Conservation (phyloP, 768 basidiomycete species). For the Suillus ampliporus region DNA sequence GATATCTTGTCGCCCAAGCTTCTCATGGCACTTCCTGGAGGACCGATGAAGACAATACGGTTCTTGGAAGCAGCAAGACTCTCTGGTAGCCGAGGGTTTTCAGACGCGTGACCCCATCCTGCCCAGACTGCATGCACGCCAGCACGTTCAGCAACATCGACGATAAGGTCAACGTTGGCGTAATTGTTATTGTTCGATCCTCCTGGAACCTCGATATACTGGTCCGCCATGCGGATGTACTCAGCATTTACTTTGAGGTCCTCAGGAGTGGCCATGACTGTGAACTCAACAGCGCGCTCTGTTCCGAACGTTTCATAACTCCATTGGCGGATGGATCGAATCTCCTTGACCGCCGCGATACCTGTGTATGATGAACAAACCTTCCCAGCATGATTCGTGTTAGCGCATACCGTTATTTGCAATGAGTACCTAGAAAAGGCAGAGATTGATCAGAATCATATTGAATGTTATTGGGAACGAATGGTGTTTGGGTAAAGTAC, state of each 20-base stretch:
- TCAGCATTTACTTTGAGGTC: conserved; percentile 99
- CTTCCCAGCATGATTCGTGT: conserved; percentile 1
- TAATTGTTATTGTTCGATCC: conserved; percentile 99
- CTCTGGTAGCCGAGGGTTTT: conserved; percentile 96
- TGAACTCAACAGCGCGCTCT: conserved; percentile 96
- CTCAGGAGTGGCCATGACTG: conserved; percentile 99
- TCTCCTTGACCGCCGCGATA: conserved; percentile 99
- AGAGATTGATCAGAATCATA: conserved; percentile 4
- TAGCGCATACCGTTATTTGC: conserved; percentile 86
- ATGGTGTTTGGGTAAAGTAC: not conserved
- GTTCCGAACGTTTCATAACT: conserved; percentile 98
- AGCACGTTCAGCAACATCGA: conserved; percentile 95
- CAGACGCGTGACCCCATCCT: conserved; percentile 99
- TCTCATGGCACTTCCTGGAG: conserved; percentile 98
- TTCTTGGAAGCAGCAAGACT: conserved; percentile 89
- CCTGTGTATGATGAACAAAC: conserved; percentile 52
- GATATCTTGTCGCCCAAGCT: conserved; percentile 99
- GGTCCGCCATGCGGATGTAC: conserved; percentile 99
- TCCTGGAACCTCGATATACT: conserved; percentile 98
- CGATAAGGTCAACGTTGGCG: conserved; percentile 98
- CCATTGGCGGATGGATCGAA: conserved; percentile 99
- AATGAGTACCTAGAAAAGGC: conserved; percentile 79
- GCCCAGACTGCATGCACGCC: conserved; percentile 99
- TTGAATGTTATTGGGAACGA: conserved; percentile 12
- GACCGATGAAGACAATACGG: conserved; percentile 99